Base-by-base conservation (phyloP, 192 early-diverging fungal genomes). In the Coemansia furcata region DNA sequence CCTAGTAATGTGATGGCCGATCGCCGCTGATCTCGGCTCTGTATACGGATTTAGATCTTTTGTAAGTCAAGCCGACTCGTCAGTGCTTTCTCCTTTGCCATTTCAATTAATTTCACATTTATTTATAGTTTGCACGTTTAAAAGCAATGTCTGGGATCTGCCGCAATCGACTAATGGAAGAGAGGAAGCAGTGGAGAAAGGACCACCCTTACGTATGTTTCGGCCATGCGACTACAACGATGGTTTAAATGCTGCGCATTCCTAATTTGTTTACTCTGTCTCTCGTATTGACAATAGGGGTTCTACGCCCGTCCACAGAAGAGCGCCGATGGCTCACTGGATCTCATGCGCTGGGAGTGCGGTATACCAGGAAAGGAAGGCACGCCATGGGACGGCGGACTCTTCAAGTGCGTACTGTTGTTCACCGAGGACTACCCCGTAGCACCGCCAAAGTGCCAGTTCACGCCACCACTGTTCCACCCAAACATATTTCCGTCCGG, bases 401-500 rank as follows among this genome's bases (percentile, higher is more conserved):
- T 95, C 3, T 97, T 91, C 86, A 96, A 93, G 60, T 80, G 95
- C 23, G 68, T 84, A 21, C 80, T 99, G 64, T 66, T 77, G 26
- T 98, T 99, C 62, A 94, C 93, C 35, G 91, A 94, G 54, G 93
- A 94, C 60, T 96, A 95, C 67, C 93, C 94, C 5, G 88, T 86
- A 66, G 92, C 90, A 68, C 94, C 94, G 54, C 94, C 94, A 52
- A 94, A 94, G 74, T 91, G 92, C 71, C 88, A 91, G 78, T 93
- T 92, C 60, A 85, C 75, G 11, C 90, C 88, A 17, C 86, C 90
- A 40, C 85, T 93, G n/a, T 94, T 93, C 79, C 92, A 94, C 72
- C 96, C 96, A 3, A 99, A 99, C 70, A 89, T 99, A 23, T 99
- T 97, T 68, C 97, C 97, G 19, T 95, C 94, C 3, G 97, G 97